phyloP scores from a whole-genome alignment of 202 grass and related monocot species.

The Brachypodium distachyon region DNA sequence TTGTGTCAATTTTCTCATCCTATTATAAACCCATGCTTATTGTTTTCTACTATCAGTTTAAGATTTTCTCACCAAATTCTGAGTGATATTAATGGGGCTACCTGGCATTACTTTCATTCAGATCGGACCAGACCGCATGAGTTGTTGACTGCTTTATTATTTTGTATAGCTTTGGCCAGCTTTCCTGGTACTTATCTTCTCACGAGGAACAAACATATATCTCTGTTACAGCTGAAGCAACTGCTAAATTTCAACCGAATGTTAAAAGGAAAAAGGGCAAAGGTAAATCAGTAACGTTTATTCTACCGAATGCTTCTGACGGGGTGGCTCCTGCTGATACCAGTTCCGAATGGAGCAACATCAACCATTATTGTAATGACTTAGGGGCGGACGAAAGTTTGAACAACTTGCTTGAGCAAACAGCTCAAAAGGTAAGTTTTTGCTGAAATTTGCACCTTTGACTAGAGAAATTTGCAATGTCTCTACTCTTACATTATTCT shows the following conservation, averaged over 20 bases:
- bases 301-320: conserved; percentile 27
- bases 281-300: conserved; percentile 52
- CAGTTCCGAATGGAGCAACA: conserved; percentile 11
- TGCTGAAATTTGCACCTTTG: neutral
- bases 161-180: neutral
- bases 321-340: neutral
- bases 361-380: no score
- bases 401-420: conserved; percentile 4
- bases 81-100: neutral
- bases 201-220: neutral
- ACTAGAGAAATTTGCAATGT: neutral
- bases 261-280: conserved; percentile 19
- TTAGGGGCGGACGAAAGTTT: conserved; percentile 18
- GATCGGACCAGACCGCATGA: neutral
- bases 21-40: neutral
- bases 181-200: conserved; percentile 3
- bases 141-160: neutral
- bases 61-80: neutral
- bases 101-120: neutral
- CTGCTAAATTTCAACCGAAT: conserved; percentile 27
- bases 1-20: no score
- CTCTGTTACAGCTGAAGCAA: conserved; percentile 22
- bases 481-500: neutral
- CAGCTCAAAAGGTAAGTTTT: conserved; percentile 21
- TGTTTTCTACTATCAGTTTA: neutral